Percentiles rank a stretch among this genome's conserved stretches.
These are phyloP conservation scores for Pyrenophora graminea DNA, from an alignment of 2,329 filamentous ascomycete genomes.

Conservation along the genomic window DNA sequence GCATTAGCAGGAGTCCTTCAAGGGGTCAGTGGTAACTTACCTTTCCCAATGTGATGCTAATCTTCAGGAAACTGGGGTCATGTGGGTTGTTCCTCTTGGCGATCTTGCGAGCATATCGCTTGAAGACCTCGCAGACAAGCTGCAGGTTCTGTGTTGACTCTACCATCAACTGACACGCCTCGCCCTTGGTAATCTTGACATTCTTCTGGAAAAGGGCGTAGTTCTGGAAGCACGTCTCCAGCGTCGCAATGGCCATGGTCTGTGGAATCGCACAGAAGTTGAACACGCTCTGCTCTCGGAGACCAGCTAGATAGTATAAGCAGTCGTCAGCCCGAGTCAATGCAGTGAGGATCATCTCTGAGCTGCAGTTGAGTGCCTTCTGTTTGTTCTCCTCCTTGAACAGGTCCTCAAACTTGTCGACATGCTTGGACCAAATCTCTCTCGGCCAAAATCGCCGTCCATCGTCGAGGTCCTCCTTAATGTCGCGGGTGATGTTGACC, in stretches of 20 bases:
- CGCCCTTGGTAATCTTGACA: conserved; percentile 95
- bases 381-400: conserved; percentile 80
- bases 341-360: conserved; percentile 92
- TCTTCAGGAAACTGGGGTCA: conserved; percentile 89
- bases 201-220: conserved; percentile 82
- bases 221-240: conserved; percentile 92
- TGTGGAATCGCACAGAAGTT: conserved; percentile 99
- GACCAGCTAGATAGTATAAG: conserved; percentile 94
- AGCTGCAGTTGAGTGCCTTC: conserved; percentile 80
- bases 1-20: conserved; percentile 8
- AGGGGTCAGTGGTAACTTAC: conserved; percentile 51
- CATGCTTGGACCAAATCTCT: conserved; percentile 96
- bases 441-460: conserved; percentile 91
- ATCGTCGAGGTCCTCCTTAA: conserved; percentile 87
- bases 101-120: conserved; percentile 76
- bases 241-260: conserved; percentile 93
- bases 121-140: conserved; percentile 81
- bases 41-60: conserved; percentile 87
- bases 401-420: conserved; percentile 84
- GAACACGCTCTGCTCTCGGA: conserved; percentile 96
- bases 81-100: conserved; percentile 91
- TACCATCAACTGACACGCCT: conserved; percentile 88
- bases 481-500: conserved; percentile 97
- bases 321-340: conserved; percentile 88
- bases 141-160: conserved; percentile 89